Base-by-base conservation (phyloP, 1,284 basidiomycete genomes). In the Phellopilus nigrolimitatus region DNA sequence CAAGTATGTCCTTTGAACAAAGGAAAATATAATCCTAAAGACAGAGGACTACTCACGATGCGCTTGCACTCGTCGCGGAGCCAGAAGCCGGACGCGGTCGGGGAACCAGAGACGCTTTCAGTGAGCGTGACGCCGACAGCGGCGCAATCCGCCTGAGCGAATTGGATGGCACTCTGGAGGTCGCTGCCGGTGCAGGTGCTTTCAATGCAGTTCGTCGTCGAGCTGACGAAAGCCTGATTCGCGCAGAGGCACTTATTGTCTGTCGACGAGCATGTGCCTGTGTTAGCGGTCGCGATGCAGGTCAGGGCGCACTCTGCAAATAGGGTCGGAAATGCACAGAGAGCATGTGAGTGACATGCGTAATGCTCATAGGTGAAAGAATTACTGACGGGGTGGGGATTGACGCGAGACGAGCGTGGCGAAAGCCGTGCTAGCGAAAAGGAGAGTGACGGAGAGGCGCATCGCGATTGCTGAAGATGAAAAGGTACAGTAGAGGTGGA, bases 221-320 rank as follows among this genome's bases (percentile, higher is more conserved):
- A 66, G 50, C 57, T 47, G 60, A 83, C 64, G 64, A 80, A 84
- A 5, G 55, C 46, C 9, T 58, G 3, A 61, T 64, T 68, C 4
- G 68, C 68, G 73, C 82, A 84, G 33, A 82, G 68, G 58, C 82
- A 84, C 30, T 54, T 57, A 60, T 74, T 69, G 61, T 82, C 76
- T 12, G 60, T 61, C 2, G 60, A 33, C 19, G 55, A 19, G 66
- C 81, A 84, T 49, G 56, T 60, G 44, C 67, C 74, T 28, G 64
- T 60, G 57, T 72, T 57, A 24, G 76, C 72, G 53, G 56, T 63
- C 6, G 62, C 46, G 8, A 79, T 58, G 64, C 82, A 84, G n/a
- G 63, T 2, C 5, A 45, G 24, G 3, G 78, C 72, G 59, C 82
- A 84, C 49, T 17, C 82, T 83, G 59, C 17, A 13, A 17, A 30